Conservation (phyloP, 768 basidiomycete genomes). For the Lactifluus echinatus region DNA sequence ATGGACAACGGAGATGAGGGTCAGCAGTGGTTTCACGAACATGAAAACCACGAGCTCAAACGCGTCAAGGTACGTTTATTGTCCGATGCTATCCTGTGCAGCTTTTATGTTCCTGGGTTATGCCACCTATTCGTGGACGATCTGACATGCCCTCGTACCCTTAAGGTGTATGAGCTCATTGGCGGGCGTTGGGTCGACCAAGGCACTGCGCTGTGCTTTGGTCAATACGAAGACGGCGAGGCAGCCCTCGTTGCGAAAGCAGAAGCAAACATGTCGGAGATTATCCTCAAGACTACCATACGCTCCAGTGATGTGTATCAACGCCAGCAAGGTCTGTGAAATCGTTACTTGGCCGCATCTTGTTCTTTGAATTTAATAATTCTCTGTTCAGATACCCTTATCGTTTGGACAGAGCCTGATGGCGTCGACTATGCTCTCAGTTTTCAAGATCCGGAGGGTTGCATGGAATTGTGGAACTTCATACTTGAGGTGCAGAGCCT, state of each 20-base stretch:
- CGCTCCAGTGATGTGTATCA: conserved; percentile 81
- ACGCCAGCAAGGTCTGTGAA: conserved; percentile 65
- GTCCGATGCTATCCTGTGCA: conserved; percentile 19
- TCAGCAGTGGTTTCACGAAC: conserved; percentile 51
- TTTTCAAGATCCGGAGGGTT: conserved; percentile 94
- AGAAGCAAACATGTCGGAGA: conserved; percentile 59
- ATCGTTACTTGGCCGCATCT: conserved; percentile 3
- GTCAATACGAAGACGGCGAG: conserved; percentile 73
- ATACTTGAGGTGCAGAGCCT: conserved; percentile 79
- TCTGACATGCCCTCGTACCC: not conserved
- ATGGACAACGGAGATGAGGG: conserved; percentile 44
- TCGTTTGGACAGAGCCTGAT: conserved; percentile 97
- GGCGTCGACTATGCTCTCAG: conserved; percentile 93
- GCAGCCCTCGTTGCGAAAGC: conserved; percentile 80
- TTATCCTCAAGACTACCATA: conserved; percentile 74
- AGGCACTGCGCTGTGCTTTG: conserved; percentile 94
- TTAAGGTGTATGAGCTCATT: conserved; percentile 89
- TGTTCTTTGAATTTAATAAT: not conserved
- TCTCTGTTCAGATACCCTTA: conserved; percentile 70
- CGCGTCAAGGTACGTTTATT: conserved; percentile 65
- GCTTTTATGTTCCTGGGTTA: conserved; percentile 15
- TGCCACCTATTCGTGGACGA: conserved; percentile 21
- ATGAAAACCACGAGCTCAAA: conserved; percentile 62
- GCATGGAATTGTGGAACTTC: conserved; percentile 95
- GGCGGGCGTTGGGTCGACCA: conserved; percentile 91